Percentiles rank a stretch among this genome's conserved stretches.
Conservation (phyloP, 2,329 filamentous ascomycete genomes). For the Teratosphaeria viscida region DNA sequence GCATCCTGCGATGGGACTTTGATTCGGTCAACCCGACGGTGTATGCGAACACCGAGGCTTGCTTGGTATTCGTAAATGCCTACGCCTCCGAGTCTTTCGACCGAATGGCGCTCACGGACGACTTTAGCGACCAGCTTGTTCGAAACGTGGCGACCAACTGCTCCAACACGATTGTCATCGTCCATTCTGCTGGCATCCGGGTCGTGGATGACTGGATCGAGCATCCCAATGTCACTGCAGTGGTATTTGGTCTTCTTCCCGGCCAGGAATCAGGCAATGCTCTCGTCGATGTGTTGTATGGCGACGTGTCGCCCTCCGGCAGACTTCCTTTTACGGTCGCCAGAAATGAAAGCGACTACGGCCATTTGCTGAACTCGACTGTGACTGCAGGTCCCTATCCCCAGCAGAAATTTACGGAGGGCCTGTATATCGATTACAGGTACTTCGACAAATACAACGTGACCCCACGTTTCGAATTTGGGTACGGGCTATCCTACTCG, state of each 20-base stretch:
- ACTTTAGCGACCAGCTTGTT: conserved; percentile 63
- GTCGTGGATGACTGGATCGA: conserved; percentile 65
- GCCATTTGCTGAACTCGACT: conserved; percentile 19
- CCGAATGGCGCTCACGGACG: conserved; percentile 59
- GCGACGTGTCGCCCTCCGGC: conserved; percentile 54
- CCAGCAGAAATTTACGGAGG: conserved; percentile 43
- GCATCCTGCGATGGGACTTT: not conserved
- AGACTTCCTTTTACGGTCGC: conserved; percentile 50
- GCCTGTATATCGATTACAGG: conserved; percentile 53
- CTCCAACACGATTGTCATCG: conserved; percentile 56
- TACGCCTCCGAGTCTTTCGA: conserved; percentile 69
- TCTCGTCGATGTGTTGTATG: conserved; percentile 56
- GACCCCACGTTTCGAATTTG: conserved; percentile 53
- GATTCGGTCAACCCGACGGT: conserved; percentile 33
- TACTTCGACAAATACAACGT: conserved; percentile 56
- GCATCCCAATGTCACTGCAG: conserved; percentile 50
- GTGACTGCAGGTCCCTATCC: conserved; percentile 50
- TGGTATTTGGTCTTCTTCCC: conserved; percentile 65
- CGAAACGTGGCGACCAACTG: conserved; percentile 65
- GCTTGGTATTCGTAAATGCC: conserved; percentile 62
- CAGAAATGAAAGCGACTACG: conserved; percentile 58
- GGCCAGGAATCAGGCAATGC: conserved; percentile 56
- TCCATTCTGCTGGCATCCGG: conserved; percentile 61
- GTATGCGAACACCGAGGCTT: conserved; percentile 46
- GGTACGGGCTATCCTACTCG: conserved; percentile 57